Evolutionary conservation across 768 basidiomycete species (phyloP).

Genomic region (Mycena galericulata): DNA sequence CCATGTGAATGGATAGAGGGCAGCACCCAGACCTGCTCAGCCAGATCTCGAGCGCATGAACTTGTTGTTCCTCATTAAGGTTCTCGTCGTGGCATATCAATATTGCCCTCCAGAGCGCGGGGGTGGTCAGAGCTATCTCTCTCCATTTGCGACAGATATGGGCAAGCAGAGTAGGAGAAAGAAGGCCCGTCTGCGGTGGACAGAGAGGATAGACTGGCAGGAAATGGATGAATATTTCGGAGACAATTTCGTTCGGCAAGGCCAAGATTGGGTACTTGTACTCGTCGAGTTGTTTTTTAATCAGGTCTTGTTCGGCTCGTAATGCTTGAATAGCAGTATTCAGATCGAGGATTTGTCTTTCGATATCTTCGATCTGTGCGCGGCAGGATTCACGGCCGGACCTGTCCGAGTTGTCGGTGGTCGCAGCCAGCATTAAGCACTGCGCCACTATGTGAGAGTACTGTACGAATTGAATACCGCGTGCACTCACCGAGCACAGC

Average conservation of each 20-base stretch:
- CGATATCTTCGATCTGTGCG: no score
- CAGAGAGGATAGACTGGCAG: slow-evolving; percentile 10
- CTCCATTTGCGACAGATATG: slow-evolving; percentile 17
- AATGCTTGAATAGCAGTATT: not conserved
- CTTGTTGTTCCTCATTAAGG: no score
- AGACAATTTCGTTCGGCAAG: slow-evolving; percentile 3
- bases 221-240: slow-evolving; percentile 3
- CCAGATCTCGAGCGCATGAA: not conserved
- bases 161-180: not conserved
- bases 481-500: no score
- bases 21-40: not conserved
- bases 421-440: no score
- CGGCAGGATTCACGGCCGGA: no score
- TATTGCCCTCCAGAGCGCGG: slow-evolving; percentile 6
- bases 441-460: no score
- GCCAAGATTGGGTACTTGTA: slow-evolving; percentile 6
- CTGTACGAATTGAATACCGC: no score
- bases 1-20: not conserved
- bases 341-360: no score
- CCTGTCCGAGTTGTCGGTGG: no score
- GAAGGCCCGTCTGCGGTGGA: not conserved
- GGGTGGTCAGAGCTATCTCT: not conserved
- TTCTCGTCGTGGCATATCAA: not conserved
- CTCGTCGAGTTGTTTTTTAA: not conserved
- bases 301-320: not conserved